These are phyloP conservation scores for Thalassiosira sp. DNA, from an alignment of 352 stramenopile species.

Conservation along the genomic window DNA sequence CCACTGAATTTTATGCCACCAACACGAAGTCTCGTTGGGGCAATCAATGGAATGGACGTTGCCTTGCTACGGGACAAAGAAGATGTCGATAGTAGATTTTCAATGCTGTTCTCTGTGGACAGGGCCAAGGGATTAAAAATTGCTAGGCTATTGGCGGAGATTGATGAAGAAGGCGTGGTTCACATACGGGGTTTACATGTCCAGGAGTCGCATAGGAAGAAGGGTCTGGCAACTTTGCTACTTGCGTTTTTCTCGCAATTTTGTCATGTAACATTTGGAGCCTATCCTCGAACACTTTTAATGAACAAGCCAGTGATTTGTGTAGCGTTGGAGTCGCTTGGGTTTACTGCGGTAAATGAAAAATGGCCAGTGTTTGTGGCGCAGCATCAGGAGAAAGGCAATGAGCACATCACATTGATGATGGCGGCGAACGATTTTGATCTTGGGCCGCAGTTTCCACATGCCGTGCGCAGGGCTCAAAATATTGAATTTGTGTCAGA, in stretches of 20 bases:
- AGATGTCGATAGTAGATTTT: constrained; percentile 6
- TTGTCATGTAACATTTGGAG: not conserved
- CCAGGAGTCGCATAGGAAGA: not conserved
- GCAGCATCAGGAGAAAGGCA: not conserved
- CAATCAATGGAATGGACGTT: constrained; percentile 1
- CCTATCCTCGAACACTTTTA: not conserved
- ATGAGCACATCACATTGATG: not conserved
- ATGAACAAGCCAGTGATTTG: not conserved
- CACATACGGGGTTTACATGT: not conserved
- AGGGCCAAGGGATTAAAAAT: not conserved
- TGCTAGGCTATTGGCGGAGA: not conserved
- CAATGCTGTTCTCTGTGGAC: constrained; percentile 1
- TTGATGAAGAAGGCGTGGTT: not conserved
- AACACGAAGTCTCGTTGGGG: constrained; percentile 4
- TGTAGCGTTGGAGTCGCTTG: not conserved
- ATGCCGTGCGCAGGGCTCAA: not conserved
- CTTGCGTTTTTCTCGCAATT: not conserved
- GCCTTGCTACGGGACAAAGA: constrained; percentile 6
- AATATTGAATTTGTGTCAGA: not conserved
- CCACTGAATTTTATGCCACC: constrained; percentile 5
- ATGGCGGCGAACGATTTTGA: not conserved
- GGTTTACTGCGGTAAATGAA: not conserved
- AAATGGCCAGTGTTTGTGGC: not conserved
- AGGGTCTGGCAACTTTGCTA: not conserved
- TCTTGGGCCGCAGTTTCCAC: not conserved